Conservation (phyloP, 352 stramenopile species). For the Elongisporangium prolatum region DNA sequence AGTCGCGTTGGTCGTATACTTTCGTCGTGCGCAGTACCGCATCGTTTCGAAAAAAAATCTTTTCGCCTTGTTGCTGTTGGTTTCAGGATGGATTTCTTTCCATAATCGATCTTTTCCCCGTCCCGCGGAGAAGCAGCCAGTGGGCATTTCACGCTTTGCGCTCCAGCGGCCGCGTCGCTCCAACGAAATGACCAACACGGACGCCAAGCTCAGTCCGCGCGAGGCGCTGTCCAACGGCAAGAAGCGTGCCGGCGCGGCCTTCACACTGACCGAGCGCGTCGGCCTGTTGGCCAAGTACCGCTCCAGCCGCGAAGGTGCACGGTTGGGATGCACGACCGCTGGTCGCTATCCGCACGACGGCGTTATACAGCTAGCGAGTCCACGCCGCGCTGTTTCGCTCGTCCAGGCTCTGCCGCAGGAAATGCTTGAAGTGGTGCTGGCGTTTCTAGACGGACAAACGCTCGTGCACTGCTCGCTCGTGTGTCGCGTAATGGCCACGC, state of each 20-base stretch:
- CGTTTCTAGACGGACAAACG: constrained; percentile 48
- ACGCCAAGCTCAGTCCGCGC: background rate
- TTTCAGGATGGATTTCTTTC: background rate
- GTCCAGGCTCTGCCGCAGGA: constrained; percentile 50
- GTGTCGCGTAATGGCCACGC: constrained; percentile 34
- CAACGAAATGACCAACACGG: background rate
- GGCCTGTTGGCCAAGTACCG: background rate
- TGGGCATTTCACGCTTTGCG: background rate
- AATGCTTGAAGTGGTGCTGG: constrained; percentile 38
- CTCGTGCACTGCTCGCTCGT: constrained; percentile 41
- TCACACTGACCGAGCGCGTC: background rate
- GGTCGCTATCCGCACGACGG: background rate
- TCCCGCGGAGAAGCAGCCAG: background rate
- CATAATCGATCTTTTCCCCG: background rate
- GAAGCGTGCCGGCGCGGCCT: background rate
- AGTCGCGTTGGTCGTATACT: background rate
- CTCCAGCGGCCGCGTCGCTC: background rate
- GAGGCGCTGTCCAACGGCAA: background rate
- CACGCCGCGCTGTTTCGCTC: constrained; percentile 13
- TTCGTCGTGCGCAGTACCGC: background rate
- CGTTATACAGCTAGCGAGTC: background rate
- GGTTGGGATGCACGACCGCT: background rate
- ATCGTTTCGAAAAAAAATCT: background rate
- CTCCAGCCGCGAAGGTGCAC: background rate
- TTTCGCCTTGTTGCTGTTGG: background rate